phyloP scores from a whole-genome alignment of 2,329 filamentous ascomycete genomes.

The Paraconiothyrium sp. region DNA sequence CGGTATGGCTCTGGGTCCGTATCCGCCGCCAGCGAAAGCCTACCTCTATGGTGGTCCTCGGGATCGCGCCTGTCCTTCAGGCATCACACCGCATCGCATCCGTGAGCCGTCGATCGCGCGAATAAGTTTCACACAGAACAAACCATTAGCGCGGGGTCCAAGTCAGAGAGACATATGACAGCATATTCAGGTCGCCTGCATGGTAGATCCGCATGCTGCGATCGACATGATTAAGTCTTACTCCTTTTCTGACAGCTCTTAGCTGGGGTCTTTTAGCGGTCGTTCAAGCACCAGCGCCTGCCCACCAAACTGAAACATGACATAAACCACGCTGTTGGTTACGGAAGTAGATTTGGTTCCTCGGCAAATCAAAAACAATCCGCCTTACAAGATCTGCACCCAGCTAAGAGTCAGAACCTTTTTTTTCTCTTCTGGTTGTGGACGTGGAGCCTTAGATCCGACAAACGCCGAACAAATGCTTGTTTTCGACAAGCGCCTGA shows the following conservation, averaged over 20 bases:
- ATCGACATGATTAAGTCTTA: background rate
- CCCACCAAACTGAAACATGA: constrained; percentile 2
- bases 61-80: constrained; percentile 1
- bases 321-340: background rate
- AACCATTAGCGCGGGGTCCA: background rate
- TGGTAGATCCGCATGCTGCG: background rate
- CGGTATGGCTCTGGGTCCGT: background rate
- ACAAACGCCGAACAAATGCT: constrained; percentile 9
- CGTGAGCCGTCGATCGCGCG: background rate
- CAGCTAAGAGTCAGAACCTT: background rate
- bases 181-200: background rate
- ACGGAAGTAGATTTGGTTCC: background rate
- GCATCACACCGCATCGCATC: background rate
- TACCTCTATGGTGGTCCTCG: constrained; percentile 3
- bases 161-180: background rate
- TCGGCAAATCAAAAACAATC: background rate
- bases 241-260: constrained; percentile 12
- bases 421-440: background rate
- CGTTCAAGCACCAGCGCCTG: background rate
- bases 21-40: constrained; percentile 13
- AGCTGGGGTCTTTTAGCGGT: constrained; percentile 1
- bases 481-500: constrained; percentile 2
- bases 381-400: background rate
- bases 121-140: background rate
- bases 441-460: background rate